A percentile compares a stretch with the other conserved stretches of the same genome.
phyloP scores from a whole-genome alignment of 768 basidiomycete species.

The Suillus tomentosus region DNA sequence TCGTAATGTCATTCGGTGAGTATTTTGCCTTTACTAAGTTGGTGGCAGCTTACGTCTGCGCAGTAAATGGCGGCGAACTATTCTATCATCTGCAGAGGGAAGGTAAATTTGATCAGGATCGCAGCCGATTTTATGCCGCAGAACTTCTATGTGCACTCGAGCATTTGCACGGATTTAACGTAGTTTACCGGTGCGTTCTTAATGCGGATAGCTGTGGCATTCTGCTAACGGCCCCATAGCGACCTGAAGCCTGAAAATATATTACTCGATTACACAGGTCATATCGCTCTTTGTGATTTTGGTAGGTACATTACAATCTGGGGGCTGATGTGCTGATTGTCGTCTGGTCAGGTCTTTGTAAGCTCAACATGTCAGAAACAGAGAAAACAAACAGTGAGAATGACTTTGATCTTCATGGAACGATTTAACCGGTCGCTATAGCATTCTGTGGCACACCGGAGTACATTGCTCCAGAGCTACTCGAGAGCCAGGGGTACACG shows the following conservation, averaged over 20 bases:
- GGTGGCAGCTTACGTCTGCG: neutral
- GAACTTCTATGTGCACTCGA: slow-evolving; percentile 94
- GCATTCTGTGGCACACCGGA: slow-evolving; percentile 99
- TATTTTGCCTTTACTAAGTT: slow-evolving; percentile 7
- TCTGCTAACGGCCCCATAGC: slow-evolving; percentile 37
- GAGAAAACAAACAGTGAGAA: slow-evolving; percentile 95
- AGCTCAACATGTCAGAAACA: slow-evolving; percentile 95
- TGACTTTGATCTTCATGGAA: neutral
- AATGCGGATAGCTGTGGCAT: neutral
- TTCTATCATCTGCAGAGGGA: slow-evolving; percentile 98
- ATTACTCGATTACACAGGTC: slow-evolving; percentile 93
- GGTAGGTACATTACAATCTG: slow-evolving; percentile 42
- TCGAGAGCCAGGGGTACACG: slow-evolving; percentile 96
- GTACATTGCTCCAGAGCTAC: slow-evolving; percentile 96
- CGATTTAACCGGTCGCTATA: slow-evolving; percentile 29
- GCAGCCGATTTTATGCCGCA: slow-evolving; percentile 97
- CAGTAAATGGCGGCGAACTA: slow-evolving; percentile 95
- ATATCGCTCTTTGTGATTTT: slow-evolving; percentile 98
- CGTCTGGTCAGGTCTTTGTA: slow-evolving; percentile 65
- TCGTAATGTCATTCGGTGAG: slow-evolving; percentile 94
- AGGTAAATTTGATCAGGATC: slow-evolving; percentile 91
- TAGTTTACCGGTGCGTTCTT: slow-evolving; percentile 83
- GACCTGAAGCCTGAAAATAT: slow-evolving; percentile 99
- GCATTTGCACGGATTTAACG: slow-evolving; percentile 96
- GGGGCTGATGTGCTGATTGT: slow-evolving; percentile 11